Base-by-base conservation (phyloP, 75 land plant species). In the Cupressus sempervirens region DNA sequence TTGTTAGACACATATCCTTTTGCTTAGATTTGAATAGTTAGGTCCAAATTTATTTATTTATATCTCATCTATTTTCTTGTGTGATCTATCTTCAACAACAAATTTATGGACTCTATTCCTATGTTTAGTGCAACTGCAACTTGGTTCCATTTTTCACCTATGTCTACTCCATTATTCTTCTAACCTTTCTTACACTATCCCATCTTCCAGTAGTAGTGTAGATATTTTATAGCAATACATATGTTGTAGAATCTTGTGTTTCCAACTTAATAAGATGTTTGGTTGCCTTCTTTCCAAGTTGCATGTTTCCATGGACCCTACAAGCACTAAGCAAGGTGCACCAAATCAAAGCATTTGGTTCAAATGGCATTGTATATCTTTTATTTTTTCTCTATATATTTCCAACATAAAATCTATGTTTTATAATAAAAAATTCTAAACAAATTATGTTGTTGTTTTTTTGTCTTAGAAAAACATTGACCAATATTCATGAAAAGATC, bases 341-440 rank as follows among this genome's bases (percentile, higher is more conserved):
- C 92, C 93, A 92, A 29, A 88, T 81, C 3, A 90, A 90, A 30
- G 74, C 87, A 83, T 94, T 91, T 0, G 93, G 95, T 84, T 88
- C 84, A 83, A 84, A 91, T 10, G 95, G 93, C 93, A 94, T 91
- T 70, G 85, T 82, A 68, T 83, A n/a, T n/a, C n/a, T n/a, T n/a
- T n/a, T n/a, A n/a, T n/a, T n/a, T n/a, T n/a, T n/a, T n/a, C n/a
- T n/a, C n/a, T n/a, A n/a, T n/a, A n/a, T n/a, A n/a, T n/a, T n/a
- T n/a, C n/a, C n/a, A n/a, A n/a, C n/a, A n/a, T n/a, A n/a, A n/a
- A n/a, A n/a, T n/a, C n/a, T n/a, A n/a, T n/a, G n/a, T n/a, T n/a
- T n/a, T n/a, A n/a, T n/a, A n/a, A n/a, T n/a, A n/a, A n/a, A n/a
- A n/a, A n/a, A n/a, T n/a, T n/a, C n/a, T n/a, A n/a, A n/a, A n/a